Evolutionary conservation across 257 asterid species (phyloP).

Genomic region (Primulina huaijiensis): DNA sequence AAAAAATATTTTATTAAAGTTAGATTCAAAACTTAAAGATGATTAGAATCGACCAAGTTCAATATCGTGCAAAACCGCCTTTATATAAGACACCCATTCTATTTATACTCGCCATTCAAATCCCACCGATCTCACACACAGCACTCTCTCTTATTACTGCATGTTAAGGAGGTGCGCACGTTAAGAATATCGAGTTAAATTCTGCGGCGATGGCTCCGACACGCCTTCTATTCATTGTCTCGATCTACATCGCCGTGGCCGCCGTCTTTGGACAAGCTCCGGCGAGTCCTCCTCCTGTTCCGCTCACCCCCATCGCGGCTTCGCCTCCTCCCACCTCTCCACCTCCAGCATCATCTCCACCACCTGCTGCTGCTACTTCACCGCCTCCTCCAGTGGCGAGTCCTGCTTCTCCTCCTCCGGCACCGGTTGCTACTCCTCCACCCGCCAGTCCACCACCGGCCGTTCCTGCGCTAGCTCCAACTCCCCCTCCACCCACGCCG

Average conservation of each 20-base stretch:
- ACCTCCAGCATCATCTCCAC: conserved; percentile 33
- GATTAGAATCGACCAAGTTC: too few species aligned
- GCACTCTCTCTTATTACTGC: conserved; percentile 16
- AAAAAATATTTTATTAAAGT: too few species aligned
- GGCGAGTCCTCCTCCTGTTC: conserved; percentile 51
- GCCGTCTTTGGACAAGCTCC: conserved; percentile 65
- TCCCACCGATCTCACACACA: conserved; percentile 20
- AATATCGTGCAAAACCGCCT: too few species aligned
- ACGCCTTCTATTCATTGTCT: conserved; percentile 28
- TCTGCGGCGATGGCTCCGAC: conserved; percentile 39
- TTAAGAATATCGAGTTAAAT: background rate
- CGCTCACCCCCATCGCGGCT: conserved; percentile 36
- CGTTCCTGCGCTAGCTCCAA: conserved; percentile 23
- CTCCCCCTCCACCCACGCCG: conserved; percentile 32
- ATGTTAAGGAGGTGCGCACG: conserved; percentile 22
- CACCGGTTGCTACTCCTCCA: conserved; percentile 41
- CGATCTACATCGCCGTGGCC: conserved; percentile 51
- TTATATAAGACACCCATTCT: conserved; percentile 20
- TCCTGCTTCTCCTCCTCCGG: conserved; percentile 29
- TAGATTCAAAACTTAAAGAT: too few species aligned
- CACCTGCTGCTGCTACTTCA: conserved; percentile 25
- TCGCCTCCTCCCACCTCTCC: conserved; percentile 43
- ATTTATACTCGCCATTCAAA: conserved; percentile 29
- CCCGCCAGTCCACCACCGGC: conserved; percentile 35
- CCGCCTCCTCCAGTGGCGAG: conserved; percentile 31